Evolutionary conservation across 1,139 yeast species (phyloP), one percentile per base, ranked within the genome.

Genomic region (Geotrichum europaeum): DNA sequence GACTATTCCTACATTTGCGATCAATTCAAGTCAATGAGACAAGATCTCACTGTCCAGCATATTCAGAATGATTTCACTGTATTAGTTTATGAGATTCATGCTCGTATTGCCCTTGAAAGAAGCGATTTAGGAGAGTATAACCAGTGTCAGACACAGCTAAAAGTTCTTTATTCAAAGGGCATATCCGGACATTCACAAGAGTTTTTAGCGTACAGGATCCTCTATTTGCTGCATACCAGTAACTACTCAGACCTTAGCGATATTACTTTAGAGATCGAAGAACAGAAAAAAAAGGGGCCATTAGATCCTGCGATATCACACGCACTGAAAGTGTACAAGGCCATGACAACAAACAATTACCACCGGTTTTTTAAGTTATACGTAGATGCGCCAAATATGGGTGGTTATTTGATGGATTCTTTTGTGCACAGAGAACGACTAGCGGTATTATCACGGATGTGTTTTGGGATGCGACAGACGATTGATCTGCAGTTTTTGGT

Each of bases 111-210:
- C 0, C 79, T 94, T 50, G 87, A 85, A 66, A 85, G 87, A 70
- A 80, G 83, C 56, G 99, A 94, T 72, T 75, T 92, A 66, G 98
- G 98, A 6, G 99, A 94, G 71, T 92, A 88, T 73, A 94, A 94
- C 73, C 98, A 94, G 72, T 94, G 99, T 71, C 96, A 89, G 71
- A 85, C 96, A 20, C 91, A 91, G 69, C 75, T 92, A 57, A 71
- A 70, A 59, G 84, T 83, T 65, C 78, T 82, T 51, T 91, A 87
- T 70, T 81, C 78, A 40, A 67, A 69, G 51, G 74, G 77, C 12
- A 67, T 80, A 32, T 71, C 69, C 22, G 79, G 75, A 47, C 71
- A 77, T 57, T 72, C 73, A n/a, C 71, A 76, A 59, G 97, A 92
- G 71, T 89, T 89, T 69, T 74, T 85, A 57, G 81, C 89, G 55